Conservation (phyloP, 139 green algal genomes). For the Penium margaritaceum region DNA sequence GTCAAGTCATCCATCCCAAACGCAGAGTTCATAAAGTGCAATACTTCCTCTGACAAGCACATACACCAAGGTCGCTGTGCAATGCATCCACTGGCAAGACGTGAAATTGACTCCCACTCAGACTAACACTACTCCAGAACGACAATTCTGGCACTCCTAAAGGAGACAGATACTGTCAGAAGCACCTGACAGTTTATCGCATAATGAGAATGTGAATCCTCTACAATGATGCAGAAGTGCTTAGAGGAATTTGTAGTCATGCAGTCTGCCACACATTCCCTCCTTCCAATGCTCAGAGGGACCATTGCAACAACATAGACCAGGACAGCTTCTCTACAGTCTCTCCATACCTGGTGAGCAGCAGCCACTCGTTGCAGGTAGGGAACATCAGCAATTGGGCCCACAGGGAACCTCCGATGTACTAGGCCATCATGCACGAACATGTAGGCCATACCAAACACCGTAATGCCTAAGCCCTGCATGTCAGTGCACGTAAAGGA, state of each 20-base stretch:
- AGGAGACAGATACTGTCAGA: not conserved
- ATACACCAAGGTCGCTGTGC: not conserved
- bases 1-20: not conserved
- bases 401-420: constrained; percentile 83
- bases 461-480: constrained; percentile 87
- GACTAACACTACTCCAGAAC: not conserved
- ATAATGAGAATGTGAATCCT: not conserved
- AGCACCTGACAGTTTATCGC: not conserved
- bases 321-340: not conserved
- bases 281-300: not conserved
- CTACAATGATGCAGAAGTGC: not conserved
- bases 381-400: constrained; percentile 80
- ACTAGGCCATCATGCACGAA: constrained; percentile 96
- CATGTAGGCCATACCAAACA: constrained; percentile 96
- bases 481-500: too few species aligned
- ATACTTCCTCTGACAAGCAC: not conserved
- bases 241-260: not conserved
- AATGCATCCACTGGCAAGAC: not conserved
- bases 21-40: not conserved
- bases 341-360: constrained; percentile 62
- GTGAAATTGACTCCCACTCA: not conserved
- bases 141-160: not conserved
- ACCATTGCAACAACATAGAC: not conserved
- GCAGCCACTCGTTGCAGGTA: constrained; percentile 76
- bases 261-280: not conserved